Base-by-base conservation (phyloP, 805 yeast species). In the Zygoascus ofunaensis region DNA sequence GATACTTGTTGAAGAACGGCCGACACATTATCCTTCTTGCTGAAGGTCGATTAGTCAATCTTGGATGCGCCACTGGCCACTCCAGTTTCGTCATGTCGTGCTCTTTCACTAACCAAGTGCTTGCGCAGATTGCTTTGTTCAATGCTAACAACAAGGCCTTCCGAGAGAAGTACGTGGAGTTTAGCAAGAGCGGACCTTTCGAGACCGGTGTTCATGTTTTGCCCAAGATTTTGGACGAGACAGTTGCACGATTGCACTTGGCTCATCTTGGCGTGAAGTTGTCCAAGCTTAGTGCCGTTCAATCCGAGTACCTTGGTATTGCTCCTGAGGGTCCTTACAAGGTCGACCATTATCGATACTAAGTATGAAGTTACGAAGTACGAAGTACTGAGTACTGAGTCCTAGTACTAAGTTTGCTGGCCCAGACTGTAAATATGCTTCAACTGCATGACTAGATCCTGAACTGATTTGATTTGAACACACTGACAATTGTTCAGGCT, bases 31-130 rank as follows among this genome's bases (percentile, higher is more conserved):
- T 90, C 74, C 77, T 90, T 66, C 83, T 90, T 63, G 98, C 98
- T 57, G 96, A 89, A 73, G 98, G 98, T 75, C 87, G 98, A 77
- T 82, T 90, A 64, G 97, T 90, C 68, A 90, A 90, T 87, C 79
- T 90, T 68, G 98, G 98, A 63, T 92, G 97, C 77, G 98, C 97
- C 68, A 90, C 97, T 63, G 98, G 98, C 68, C 98, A 90, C 79
- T 84, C 97, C 42, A 87, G 97, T 35, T 90, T 90, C 67, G 98
- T 90, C 65, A 90, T 90, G 98, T 87, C 97, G 53, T 92, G 97
- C 76, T 92, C 97, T 45, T 90, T 90, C 94, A 86, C 97, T 61
- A 90, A 90, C 85, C 98, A 90, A 77, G 97, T 90, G 55, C 78
- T 90, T 67, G 98, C 98, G 60, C 98, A 90, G 77, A 90, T 89